These are phyloP conservation scores for Marasmius fiardii DNA, from an alignment of 1,284 basidiomycete genomes.

Conservation along the genomic window DNA sequence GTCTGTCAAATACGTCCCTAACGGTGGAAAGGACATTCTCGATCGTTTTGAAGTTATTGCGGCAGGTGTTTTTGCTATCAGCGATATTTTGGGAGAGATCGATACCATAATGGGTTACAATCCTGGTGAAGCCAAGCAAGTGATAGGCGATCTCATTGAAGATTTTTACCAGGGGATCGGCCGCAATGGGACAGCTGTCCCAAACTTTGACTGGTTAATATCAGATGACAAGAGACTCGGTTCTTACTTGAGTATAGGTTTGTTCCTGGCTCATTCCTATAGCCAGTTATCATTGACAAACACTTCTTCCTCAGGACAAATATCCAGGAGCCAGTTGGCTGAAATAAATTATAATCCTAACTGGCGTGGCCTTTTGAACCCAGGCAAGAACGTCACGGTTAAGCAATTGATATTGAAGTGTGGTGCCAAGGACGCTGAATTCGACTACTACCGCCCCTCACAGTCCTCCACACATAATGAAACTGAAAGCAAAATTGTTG, in stretches of 20 bases:
- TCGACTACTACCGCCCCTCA: background rate
- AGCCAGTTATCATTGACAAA: background rate
- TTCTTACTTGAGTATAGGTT: background rate
- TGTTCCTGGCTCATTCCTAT: background rate
- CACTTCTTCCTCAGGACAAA: background rate
- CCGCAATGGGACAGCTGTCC: background rate
- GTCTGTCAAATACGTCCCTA: background rate
- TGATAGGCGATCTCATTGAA: background rate
- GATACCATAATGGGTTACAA: background rate
- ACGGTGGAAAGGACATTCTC: background rate
- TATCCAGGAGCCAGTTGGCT: background rate
- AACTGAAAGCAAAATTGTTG: too few relatives aligned
- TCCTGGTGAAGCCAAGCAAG: background rate
- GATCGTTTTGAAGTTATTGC: background rate
- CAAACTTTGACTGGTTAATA: background rate
- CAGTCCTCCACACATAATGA: too few relatives aligned
- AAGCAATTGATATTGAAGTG: background rate
- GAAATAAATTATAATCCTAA: background rate
- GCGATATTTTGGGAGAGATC: background rate
- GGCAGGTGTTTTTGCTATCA: background rate
- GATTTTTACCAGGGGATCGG: background rate
- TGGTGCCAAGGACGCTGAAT: background rate
- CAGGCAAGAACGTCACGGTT: background rate
- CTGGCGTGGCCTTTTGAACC: background rate
- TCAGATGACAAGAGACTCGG: background rate